Evolutionary conservation across 306 rosid genomes (phyloP), one percentile per base, ranked within the genome.

Genomic region (Lagenaria siceraria): DNA sequence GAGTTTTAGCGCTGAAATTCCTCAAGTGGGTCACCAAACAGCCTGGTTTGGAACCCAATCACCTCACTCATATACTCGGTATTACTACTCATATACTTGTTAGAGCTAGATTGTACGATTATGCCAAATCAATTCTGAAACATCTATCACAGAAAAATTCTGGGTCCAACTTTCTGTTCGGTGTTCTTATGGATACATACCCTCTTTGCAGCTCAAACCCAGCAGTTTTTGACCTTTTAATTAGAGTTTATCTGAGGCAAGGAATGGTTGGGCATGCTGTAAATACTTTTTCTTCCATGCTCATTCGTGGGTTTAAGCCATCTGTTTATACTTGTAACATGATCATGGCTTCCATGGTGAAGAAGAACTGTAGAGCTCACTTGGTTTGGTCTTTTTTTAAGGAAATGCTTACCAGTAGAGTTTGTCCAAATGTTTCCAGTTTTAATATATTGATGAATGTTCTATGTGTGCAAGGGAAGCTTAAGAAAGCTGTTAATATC

Each of bases 311-410:
- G 21, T 86, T 91, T 48, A 85, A 79, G 82, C 95, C 95, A 0
- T 91, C 95, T 12, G 79, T 88, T n/a, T 81, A 54, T 55, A 91
- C 97, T 63, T 89, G 95, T 87, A 89, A 91, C 83, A 80, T 88
- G 97, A 88, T 91, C 61, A 77, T 89, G n/a, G 87, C 90, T 70
- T 88, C 87, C 1, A 79, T 89, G 88, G 89, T 87, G 46, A 88
- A 85, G 46, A 88, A 85, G 84, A 88, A 87, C 54, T 70, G 71
- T 51, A 82, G 80, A 40, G 84, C 69, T 53, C 87, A 78, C 54
- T 35, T 83, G 76, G 89, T 84, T 63, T 89, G 90, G 90, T 88
- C 86, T 7, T 84, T 91, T 81, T 91, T 89, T 81, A 83, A 84
- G 82, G 86, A 88, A 69, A 88, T 89, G 95, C 87, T 89, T 77